phyloP scores from a whole-genome alignment of 2,329 filamentous ascomycete genomes.

The Hymenoscyphus fraxineus region DNA sequence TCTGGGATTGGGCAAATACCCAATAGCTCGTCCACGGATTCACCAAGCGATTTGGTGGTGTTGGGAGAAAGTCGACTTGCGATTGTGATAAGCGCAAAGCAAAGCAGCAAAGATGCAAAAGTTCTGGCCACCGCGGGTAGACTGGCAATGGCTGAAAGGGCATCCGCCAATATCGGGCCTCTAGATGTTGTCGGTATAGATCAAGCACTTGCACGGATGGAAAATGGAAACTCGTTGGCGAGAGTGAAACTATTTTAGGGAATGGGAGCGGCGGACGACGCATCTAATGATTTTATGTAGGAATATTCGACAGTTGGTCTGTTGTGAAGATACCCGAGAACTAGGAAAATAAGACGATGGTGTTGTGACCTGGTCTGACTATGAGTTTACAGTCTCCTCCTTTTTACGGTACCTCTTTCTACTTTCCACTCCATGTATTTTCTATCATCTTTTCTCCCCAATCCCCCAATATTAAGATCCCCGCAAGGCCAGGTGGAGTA shows the following conservation, averaged over 20 bases:
- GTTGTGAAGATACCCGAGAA: constrained; percentile 11
- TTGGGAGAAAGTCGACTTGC: constrained; percentile 33
- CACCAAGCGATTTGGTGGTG: constrained; percentile 31
- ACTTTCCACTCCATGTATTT: neutral
- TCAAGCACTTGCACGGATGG: constrained; percentile 53
- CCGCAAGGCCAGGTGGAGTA: constrained; percentile 73
- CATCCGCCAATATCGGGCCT: constrained; percentile 23
- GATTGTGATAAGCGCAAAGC: constrained; percentile 25
- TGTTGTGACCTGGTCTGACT: neutral
- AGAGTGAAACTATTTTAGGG: constrained; percentile 22
- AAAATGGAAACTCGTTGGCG: constrained; percentile 31
- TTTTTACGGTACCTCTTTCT: neutral
- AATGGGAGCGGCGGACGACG: neutral
- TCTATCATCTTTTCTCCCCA: neutral
- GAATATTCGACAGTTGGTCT: constrained; percentile 6
- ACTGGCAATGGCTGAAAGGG: constrained; percentile 25
- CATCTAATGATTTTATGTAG: constrained; percentile 10
- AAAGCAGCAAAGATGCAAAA: constrained; percentile 10
- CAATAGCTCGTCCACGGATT: constrained; percentile 13
- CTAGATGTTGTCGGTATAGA: constrained; percentile 65
- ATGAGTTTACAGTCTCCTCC: neutral
- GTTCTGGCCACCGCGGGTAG: constrained; percentile 10
- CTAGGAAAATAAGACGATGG: neutral
- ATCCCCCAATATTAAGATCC: constrained; percentile 25
- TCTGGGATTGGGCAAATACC: constrained; percentile 31